Evolutionary conservation across 768 basidiomycete species (phyloP).

Genomic region (Pleurotus ostreatus): DNA sequence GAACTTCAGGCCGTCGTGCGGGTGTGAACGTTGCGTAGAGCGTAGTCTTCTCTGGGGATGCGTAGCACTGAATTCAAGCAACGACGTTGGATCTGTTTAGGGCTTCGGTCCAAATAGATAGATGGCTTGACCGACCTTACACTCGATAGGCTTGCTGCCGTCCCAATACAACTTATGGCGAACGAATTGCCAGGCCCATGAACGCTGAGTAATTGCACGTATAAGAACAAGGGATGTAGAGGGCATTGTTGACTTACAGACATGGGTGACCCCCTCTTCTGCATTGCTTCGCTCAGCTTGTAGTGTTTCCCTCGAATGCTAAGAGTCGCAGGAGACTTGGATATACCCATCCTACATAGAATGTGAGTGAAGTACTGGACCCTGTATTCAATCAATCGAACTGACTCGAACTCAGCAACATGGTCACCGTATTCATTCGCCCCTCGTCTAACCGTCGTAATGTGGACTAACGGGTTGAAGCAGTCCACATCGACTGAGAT

Average conservation of each 20-base stretch:
- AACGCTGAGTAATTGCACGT: background rate
- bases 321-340: constrained; percentile 10
- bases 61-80: constrained; percentile 7
- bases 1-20: constrained; percentile 4
- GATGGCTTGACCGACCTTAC: background rate
- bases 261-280: background rate
- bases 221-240: too few species aligned
- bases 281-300: background rate
- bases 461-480: constrained; percentile 31
- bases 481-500: constrained; percentile 29
- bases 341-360: constrained; percentile 13
- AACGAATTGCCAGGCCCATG: constrained; percentile 4
- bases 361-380: background rate
- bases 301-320: constrained; percentile 7
- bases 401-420: constrained; percentile 34
- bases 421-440: constrained; percentile 21
- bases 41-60: constrained; percentile 2
- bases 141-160: background rate
- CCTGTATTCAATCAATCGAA: background rate
- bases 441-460: constrained; percentile 27
- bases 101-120: background rate
- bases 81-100: too few species aligned
- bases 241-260: background rate
- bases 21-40: constrained; percentile 11
- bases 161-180: background rate